A percentile compares a stretch with the other conserved stretches of the same genome.
Evolutionary conservation across 345 rosid species (phyloP).

Genomic region (Turritis glabra): DNA sequence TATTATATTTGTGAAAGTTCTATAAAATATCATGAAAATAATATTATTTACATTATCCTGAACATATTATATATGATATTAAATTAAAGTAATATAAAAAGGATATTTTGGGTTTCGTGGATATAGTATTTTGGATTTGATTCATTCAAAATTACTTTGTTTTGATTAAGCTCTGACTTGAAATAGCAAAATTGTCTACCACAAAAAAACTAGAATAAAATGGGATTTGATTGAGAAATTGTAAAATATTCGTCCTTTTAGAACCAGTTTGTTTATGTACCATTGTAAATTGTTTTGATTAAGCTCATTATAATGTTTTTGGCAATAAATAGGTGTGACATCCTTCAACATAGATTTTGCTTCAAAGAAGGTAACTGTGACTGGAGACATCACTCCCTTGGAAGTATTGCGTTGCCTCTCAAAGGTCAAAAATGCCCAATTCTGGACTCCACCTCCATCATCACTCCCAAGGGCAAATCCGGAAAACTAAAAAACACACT

Average conservation of each 20-base stretch:
- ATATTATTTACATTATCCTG: neutral
- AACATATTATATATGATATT: neutral
- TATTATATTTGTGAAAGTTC: neutral
- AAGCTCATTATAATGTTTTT: slow-evolving; percentile 9
- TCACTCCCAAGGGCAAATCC: slow-evolving; percentile 29
- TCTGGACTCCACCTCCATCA: slow-evolving; percentile 53
- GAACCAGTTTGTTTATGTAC: neutral
- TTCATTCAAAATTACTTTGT: neutral
- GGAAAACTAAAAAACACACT: neutral
- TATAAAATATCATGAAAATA: neutral
- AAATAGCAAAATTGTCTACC: neutral
- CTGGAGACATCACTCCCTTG: slow-evolving; percentile 75
- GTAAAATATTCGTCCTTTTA: neutral
- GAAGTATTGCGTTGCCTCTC: slow-evolving; percentile 79
- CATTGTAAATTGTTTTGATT: neutral
- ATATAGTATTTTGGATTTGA: neutral
- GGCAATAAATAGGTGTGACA: slow-evolving; percentile 62
- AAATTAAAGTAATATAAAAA: neutral
- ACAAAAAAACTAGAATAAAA: neutral
- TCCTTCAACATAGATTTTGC: slow-evolving; percentile 82
- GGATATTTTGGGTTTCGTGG: neutral
- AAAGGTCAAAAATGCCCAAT: slow-evolving; percentile 76
- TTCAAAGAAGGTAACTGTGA: slow-evolving; percentile 75
- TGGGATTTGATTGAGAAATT: neutral
- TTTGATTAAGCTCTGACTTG: neutral